phyloP scores from a whole-genome alignment of 768 basidiomycete species.

The Cantharellus anzutake region DNA sequence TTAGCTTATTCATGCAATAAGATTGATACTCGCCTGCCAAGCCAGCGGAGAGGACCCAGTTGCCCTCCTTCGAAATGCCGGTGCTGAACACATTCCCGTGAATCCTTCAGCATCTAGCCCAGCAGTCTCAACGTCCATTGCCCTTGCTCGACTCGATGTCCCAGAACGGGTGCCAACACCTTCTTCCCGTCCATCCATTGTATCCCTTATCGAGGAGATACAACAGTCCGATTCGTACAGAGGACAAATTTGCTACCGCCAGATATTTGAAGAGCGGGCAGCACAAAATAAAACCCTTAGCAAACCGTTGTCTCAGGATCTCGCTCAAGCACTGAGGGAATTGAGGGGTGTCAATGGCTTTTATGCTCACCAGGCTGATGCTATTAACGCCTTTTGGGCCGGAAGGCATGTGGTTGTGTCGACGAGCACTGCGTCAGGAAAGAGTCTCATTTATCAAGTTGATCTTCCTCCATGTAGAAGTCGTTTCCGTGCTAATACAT shows the following conservation, averaged over 20 bases:
- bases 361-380: constrained; percentile 52
- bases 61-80: constrained; percentile 42
- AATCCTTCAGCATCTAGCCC: constrained; percentile 23
- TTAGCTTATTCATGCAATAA: constrained; percentile 13
- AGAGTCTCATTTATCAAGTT: constrained; percentile 76
- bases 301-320: constrained; percentile 35
- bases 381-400: constrained; percentile 40
- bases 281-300: constrained; percentile 38
- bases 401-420: constrained; percentile 68
- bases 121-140: constrained; percentile 7
- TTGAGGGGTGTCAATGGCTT: constrained; percentile 43
- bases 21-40: constrained; percentile 37
- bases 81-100: constrained; percentile 50
- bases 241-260: constrained; percentile 43
- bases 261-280: constrained; percentile 32
- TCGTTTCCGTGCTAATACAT: constrained; percentile 28
- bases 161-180: constrained; percentile 21
- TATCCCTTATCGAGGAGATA: constrained; percentile 38
- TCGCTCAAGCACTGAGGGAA: constrained; percentile 34
- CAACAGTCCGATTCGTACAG: constrained; percentile 42
- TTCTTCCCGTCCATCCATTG: constrained; percentile 37
- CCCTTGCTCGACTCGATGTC: constrained; percentile 6
- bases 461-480: constrained; percentile 22
- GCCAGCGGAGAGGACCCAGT: constrained; percentile 32
- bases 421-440: constrained; percentile 78